Conservation (phyloP, 2,329 filamentous ascomycete genomes). For the Aspergillus pseudoviridinutans region DNA sequence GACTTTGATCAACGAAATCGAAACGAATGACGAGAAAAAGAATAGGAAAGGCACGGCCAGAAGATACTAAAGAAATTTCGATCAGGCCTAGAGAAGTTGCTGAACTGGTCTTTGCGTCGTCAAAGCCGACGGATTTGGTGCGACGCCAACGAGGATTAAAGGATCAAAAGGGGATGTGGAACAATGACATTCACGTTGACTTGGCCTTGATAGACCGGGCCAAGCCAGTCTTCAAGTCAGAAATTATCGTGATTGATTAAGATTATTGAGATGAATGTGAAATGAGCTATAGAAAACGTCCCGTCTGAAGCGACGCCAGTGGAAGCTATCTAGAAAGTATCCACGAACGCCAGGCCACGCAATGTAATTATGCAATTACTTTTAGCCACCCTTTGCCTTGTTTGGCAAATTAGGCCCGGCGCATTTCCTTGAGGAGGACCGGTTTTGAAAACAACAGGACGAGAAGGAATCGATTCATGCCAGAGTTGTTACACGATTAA, state of each 20-base stretch:
- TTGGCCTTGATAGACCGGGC: neutral
- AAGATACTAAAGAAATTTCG: constrained; percentile 16
- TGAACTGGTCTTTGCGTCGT: neutral
- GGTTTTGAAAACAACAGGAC: neutral
- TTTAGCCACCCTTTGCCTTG: neutral
- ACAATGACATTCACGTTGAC: neutral
- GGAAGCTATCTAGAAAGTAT: neutral
- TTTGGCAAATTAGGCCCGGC: neutral
- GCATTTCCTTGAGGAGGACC: neutral
- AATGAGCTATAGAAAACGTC: neutral
- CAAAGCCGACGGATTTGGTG: neutral
- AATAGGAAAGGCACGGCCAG: neutral
- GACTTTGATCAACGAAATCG: neutral
- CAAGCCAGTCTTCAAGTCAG: neutral
- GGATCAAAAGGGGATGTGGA: neutral
- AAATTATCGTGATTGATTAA: neutral
- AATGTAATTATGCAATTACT: neutral
- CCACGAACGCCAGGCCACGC: neutral
- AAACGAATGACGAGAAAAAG: neutral
- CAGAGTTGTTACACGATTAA: neutral
- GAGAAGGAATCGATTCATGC: neutral
- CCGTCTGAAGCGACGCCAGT: neutral
- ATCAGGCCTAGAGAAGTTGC: constrained; percentile 2
- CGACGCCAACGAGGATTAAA: neutral
- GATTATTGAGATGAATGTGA: neutral